Evolutionary conservation across 108 stramenopile species (phyloP), one percentile per base, ranked within the genome.

Genomic region (Skeletonema potamos): DNA sequence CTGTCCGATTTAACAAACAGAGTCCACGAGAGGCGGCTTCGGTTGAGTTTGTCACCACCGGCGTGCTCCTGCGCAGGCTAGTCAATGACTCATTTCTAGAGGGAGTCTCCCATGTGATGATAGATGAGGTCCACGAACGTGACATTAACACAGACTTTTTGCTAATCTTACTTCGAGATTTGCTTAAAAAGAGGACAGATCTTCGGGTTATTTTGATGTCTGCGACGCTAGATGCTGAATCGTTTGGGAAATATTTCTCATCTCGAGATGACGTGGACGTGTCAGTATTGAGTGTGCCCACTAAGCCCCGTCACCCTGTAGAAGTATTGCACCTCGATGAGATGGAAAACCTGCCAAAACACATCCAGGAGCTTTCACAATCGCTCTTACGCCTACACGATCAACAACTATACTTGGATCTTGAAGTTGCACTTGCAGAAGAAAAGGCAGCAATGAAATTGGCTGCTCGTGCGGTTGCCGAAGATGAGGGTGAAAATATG

Each of bases 21-120:
- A 39, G 73, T 32, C 69, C 83, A 29, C 27, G 70, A 10, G 59
- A 73, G 18, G 32, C 72, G n/a, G 86, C 84, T 5, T 54, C 64
- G 9, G 76, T 99, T 69, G 97, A 98, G 83, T 99, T 97, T 83
- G 97, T 97, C 90, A 99, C 98, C 10, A 96, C 98, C 72, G 98
- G 97, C 20, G 96, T 97, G 84, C 84, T 99, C 11, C 89, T 99
- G 94, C 82, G 97, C 90, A 81, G 90, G 66, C 87, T 93, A 37
- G 72, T 92, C n/a, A 87, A 87, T 29, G 95, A 95, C 81, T 86
- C 88, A 55, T 85, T 89, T 63, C 79, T 98, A 20, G 74, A 20
- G 22, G 64, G 48, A 51, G 72, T 96, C 32, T 81, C 92, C 13
- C 91, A 90, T 68, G 66, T 95, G 4, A 79, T 96, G 39, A 82